Evolutionary conservation across 371 early-diverging fungal species (phyloP).

Genomic region (Mortierella sp.): DNA sequence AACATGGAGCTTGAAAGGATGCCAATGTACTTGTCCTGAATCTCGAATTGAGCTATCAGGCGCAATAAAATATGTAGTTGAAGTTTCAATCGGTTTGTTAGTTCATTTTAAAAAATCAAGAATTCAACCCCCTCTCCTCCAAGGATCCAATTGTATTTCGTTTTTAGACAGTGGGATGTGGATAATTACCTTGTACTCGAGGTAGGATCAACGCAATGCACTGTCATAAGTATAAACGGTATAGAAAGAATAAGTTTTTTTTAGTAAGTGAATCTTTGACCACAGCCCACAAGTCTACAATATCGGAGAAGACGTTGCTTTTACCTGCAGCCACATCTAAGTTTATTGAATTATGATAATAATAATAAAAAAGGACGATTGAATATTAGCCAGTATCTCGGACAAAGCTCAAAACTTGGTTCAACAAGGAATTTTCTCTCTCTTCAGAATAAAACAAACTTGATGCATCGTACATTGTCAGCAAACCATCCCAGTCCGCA

Average conservation of each 20-base stretch:
- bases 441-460: background rate
- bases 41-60: conserved; percentile 67
- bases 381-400: background rate
- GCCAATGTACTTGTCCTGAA: conserved; percentile 72
- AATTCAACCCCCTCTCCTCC: background rate
- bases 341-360: background rate
- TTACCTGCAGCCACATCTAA: conserved; percentile 82
- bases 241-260: background rate
- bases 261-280: no score
- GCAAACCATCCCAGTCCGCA: conserved; percentile 90
- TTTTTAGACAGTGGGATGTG: no score
- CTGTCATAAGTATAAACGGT: background rate
- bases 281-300: background rate
- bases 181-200: conserved; percentile 44
- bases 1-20: conserved; percentile 76
- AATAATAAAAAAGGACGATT: background rate
- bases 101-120: background rate
- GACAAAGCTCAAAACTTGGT: background rate
- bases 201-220: conserved; percentile 42
- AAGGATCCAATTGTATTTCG: no score
- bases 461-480: conserved; percentile 78
- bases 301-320: background rate
- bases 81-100: background rate
- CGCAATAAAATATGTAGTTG: background rate
- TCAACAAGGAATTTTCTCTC: background rate